Evolutionary conservation across 2,329 filamentous ascomycete species (phyloP).

Genomic region (Fusarium miscanthi): DNA sequence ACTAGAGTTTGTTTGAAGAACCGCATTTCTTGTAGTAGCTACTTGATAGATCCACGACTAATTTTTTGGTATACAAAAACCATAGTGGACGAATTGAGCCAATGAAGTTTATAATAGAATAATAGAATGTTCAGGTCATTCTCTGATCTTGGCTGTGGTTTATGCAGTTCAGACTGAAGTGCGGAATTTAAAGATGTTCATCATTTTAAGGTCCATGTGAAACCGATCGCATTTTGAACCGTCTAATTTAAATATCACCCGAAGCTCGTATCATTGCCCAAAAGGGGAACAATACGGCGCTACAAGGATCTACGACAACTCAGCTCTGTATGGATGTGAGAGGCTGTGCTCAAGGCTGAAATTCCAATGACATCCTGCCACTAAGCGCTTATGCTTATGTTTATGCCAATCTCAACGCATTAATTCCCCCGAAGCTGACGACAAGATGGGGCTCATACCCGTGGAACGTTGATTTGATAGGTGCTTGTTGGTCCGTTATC

Average conservation of each 20-base stretch:
- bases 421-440: neutral
- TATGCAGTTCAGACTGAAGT: neutral
- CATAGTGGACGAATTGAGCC: rapidly evolving
- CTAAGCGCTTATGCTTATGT: conserved; percentile 5
- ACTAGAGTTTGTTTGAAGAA: neutral
- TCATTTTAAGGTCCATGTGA: neutral
- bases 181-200: neutral
- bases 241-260: neutral
- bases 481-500: neutral
- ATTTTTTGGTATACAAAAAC: rapidly evolving
- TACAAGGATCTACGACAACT: neutral
- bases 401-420: neutral
- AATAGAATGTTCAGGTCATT: neutral
- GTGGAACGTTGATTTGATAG: neutral
- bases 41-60: neutral
- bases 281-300: neutral
- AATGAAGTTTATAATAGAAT: neutral
- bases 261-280: neutral
- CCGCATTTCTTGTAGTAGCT: neutral
- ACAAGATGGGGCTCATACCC: neutral
- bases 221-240: neutral
- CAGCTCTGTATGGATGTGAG: conserved; percentile 3
- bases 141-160: neutral
- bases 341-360: conserved; percentile 15
- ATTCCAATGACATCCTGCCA: neutral